phyloP scores from a whole-genome alignment of 2,329 filamentous ascomycete genomes.

The Aspergillus sp. region DNA sequence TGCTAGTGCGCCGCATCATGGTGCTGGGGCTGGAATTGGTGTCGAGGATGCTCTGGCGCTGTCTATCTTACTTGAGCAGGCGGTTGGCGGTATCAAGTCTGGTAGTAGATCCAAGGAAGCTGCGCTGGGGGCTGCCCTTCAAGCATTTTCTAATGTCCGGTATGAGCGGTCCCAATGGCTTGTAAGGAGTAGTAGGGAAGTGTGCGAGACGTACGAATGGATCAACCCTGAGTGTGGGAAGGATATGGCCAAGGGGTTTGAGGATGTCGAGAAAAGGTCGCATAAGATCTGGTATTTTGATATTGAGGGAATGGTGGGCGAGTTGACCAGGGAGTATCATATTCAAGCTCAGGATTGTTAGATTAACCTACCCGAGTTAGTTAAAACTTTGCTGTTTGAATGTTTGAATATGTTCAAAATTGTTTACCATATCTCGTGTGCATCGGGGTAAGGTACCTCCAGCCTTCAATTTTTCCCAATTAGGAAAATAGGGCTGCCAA shows the following conservation, averaged over 20 bases:
- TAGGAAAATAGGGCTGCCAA: not conserved
- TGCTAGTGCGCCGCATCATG: constrained; percentile 27
- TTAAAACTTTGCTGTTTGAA: not conserved
- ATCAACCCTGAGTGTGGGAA: constrained; percentile 20
- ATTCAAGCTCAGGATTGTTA: not conserved
- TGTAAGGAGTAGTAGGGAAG: constrained; percentile 38
- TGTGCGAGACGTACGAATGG: constrained; percentile 23
- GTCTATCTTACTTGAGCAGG: constrained; percentile 8
- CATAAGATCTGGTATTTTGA: constrained; percentile 42
- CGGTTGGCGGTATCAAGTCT: not conserved
- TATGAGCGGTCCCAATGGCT: constrained; percentile 47
- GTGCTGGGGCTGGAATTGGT: constrained; percentile 25
- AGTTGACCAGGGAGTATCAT: constrained; percentile 10
- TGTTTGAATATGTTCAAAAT: too few relatives aligned
- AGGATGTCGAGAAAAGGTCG: constrained; percentile 38
- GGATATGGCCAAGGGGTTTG: constrained; percentile 39
- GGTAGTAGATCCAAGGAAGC: not conserved
- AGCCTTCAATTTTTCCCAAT: not conserved
- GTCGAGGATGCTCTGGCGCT: constrained; percentile 28
- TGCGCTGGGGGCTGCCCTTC: constrained; percentile 33
- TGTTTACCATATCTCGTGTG: too few relatives aligned
- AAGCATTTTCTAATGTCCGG: constrained; percentile 39
- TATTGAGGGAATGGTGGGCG: constrained; percentile 30
- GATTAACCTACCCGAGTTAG: not conserved
- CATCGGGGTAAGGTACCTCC: not conserved